Evolutionary conservation across 192 early-diverging fungal species (phyloP), one percentile per base, ranked within the genome.

Genomic region (Paraglomus brasilianum): DNA sequence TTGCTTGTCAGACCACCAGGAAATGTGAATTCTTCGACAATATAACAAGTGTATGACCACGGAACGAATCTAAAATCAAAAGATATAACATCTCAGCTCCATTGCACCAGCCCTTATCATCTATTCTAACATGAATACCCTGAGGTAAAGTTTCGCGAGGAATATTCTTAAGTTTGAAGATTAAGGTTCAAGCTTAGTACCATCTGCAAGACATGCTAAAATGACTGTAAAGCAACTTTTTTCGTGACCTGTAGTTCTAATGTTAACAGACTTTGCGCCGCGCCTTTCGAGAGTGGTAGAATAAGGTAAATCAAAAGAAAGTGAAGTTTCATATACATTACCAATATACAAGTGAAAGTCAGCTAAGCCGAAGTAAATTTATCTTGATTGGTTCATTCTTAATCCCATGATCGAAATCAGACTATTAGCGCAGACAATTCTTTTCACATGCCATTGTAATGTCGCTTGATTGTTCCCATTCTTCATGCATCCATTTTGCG

Each of bases 211-310:
- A 22, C 50, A 58, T 30, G n/a, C 40, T 30, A 58, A 5, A 5
- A 58, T 13, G 30, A 58, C 40, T 9, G 38, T 58, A 58, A 58
- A 58, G 40, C 40, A 17, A 30, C 30, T 24, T 5, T 58, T 58
- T 58, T 58, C 38, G 40, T 58, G 38, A 39, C 56, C 56, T 58
- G 38, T 58, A 39, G 38, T 58, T 38, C n/a, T 13, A 58, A 58
- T 58, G 40, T 21, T 58, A 58, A 58, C n/a, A 58, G 56, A 30
- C 8, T 8, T 5, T 4, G 56, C 38, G 15, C n/a, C 56, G 19
- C 5, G n/a, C 46, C 46, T 15, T 43, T 62, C n/a, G 8, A 62
- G n/a, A 43, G 41, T 62, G 5, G 4, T 43, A 62, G n/a, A 21
- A 2, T 3, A 11, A 41, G n/a, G n/a, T 13, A 62, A 10, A 43